These are phyloP conservation scores for Ilyonectria mors-panacis DNA, from an alignment of 2,329 filamentous ascomycete species.

Conservation along the genomic window DNA sequence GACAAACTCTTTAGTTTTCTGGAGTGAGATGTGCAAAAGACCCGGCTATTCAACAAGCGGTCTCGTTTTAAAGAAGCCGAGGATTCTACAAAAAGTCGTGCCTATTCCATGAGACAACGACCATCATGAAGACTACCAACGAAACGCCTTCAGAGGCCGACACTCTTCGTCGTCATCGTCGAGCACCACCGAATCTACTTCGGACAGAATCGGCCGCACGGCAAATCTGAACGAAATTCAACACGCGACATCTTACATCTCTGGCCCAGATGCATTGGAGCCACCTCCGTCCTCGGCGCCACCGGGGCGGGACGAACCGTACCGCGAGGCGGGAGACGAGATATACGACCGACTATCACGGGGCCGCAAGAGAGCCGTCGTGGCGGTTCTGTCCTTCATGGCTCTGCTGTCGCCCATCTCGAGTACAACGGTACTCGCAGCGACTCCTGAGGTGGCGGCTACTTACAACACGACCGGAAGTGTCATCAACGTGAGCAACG, in stretches of 20 bases:
- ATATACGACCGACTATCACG: conserved; percentile 77
- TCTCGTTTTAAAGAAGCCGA: background rate
- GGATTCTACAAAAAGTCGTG: background rate
- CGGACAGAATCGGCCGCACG: conserved; percentile 8
- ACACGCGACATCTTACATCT: conserved; percentile 50
- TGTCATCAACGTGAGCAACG: conserved; percentile 82
- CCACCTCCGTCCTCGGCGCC: conserved; percentile 27
- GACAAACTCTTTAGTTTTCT: background rate
- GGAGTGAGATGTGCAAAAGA: conserved; percentile 1
- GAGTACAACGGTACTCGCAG: conserved; percentile 80
- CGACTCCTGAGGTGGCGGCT: conserved; percentile 79
- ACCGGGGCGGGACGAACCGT: conserved; percentile 29
- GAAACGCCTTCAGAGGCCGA: background rate
- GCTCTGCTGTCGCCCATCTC: conserved; percentile 83
- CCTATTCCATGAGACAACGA: background rate
- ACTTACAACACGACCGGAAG: conserved; percentile 76
- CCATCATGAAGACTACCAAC: conserved; percentile 23
- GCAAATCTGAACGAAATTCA: conserved; percentile 28
- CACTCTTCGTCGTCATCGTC: conserved; percentile 26
- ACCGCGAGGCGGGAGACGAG: conserved; percentile 58
- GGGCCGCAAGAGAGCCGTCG: conserved; percentile 76
- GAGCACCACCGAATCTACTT: conserved; percentile 13
- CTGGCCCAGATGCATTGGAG: conserved; percentile 49
- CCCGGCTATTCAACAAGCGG: background rate
- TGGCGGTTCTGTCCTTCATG: conserved; percentile 79